Percentiles rank a stretch among this genome's conserved stretches.
These are phyloP conservation scores for Trichosporon sp. DNA, from an alignment of 1,284 basidiomycete genomes.

Conservation along the genomic window DNA sequence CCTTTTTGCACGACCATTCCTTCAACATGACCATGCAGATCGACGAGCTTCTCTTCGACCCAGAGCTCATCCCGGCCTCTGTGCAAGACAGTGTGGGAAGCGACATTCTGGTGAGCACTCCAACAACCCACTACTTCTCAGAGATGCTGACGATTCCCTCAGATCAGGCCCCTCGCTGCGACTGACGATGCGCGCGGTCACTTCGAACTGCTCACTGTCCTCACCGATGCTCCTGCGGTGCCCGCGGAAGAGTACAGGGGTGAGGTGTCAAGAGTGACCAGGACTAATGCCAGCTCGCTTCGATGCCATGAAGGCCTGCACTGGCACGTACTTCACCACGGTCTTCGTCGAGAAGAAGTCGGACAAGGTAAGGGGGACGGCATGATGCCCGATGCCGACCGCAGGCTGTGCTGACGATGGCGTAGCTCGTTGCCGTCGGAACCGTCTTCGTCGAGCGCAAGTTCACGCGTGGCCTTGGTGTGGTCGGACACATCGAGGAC, in stretches of 20 bases:
- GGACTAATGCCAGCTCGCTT: constrained; percentile 54
- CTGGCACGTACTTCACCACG: constrained; percentile 72
- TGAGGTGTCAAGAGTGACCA: not conserved
- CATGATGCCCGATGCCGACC: no score
- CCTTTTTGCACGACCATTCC: not conserved
- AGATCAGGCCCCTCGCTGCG: constrained; percentile 92
- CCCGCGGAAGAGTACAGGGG: constrained; percentile 60
- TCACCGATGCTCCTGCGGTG: constrained; percentile 71
- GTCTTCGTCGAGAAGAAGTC: constrained; percentile 71
- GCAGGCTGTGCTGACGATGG: not conserved
- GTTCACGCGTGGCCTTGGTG: constrained; percentile 73
- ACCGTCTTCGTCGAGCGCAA: constrained; percentile 87
- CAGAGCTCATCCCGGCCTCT: constrained; percentile 26
- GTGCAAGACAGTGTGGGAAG: constrained; percentile 23
- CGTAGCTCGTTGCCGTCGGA: constrained; percentile 71
- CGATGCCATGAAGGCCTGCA: constrained; percentile 47
- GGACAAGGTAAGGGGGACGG: constrained; percentile 52
- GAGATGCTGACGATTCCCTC: not conserved
- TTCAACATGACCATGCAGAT: constrained; percentile 4
- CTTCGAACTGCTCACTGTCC: constrained; percentile 71
- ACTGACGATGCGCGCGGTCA: constrained; percentile 79
- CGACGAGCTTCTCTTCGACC: constrained; percentile 34
- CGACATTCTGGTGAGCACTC: constrained; percentile 27
- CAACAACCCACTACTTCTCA: not conserved
- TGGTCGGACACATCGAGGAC: constrained; percentile 93